These are phyloP conservation scores for Rutstroemia sydowiana DNA, from an alignment of 2,329 filamentous ascomycete species.

Conservation along the genomic window DNA sequence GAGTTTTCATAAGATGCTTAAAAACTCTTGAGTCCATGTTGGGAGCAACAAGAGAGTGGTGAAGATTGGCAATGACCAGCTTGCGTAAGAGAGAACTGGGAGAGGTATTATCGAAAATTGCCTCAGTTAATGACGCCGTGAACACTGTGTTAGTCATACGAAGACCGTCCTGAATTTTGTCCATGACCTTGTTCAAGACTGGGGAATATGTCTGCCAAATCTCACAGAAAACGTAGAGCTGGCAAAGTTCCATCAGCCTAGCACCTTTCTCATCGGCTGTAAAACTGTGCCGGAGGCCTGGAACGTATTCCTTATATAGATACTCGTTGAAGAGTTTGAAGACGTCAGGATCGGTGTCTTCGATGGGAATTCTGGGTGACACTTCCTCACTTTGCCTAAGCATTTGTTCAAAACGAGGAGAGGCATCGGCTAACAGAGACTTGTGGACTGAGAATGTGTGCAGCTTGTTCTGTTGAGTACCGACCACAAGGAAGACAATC, in stretches of 20 bases:
- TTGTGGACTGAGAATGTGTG: slow-evolving; percentile 3
- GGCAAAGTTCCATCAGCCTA: slow-evolving; percentile 12
- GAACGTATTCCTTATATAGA: slow-evolving; percentile 15
- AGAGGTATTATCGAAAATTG: slow-evolving; percentile 13
- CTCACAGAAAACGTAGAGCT: slow-evolving; percentile 19
- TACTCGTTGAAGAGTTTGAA: slow-evolving; percentile 20
- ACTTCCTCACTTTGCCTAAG: background rate
- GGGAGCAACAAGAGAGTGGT: slow-evolving; percentile 9
- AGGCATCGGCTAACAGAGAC: background rate
- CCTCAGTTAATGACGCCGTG: slow-evolving; percentile 5
- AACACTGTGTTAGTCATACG: slow-evolving; percentile 12
- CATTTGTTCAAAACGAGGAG: background rate
- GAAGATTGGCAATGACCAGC: slow-evolving; percentile 13
- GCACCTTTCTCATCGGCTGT: background rate
- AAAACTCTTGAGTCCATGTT: background rate
- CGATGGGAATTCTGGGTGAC: background rate
- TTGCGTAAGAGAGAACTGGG: slow-evolving; percentile 14
- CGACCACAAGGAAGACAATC: background rate
- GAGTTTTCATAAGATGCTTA: background rate
- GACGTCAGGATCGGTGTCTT: background rate
- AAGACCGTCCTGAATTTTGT: slow-evolving; percentile 23
- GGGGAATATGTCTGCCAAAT: slow-evolving; percentile 2
- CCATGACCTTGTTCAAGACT: slow-evolving; percentile 20
- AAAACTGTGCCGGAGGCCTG: slow-evolving; percentile 2
- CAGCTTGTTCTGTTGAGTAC: background rate